Conservation (phyloP, 768 basidiomycete genomes). For the Lactifluus piperatus region DNA sequence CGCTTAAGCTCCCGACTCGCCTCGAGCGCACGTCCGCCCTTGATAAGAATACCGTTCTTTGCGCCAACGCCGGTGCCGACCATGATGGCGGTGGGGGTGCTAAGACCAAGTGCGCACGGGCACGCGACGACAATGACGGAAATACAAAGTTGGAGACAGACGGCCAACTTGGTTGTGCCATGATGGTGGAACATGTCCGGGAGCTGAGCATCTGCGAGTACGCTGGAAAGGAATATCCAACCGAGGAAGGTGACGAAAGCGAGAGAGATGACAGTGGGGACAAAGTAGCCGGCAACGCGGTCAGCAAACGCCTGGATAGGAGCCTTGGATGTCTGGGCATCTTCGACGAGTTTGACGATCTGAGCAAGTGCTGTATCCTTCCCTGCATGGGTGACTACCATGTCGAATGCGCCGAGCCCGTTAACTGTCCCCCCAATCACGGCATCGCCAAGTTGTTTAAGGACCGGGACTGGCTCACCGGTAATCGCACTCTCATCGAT, state of each 20-base stretch:
- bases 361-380: conserved; percentile 94
- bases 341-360: conserved; percentile 94
- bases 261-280: conserved; percentile 82
- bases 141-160: conserved; percentile 95
- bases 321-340: conserved; percentile 96
- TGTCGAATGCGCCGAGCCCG: conserved; percentile 93
- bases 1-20: conserved; percentile 75
- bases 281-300: conserved; percentile 89
- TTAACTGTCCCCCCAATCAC: conserved; percentile 98
- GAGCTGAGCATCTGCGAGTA: conserved; percentile 47
- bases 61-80: conserved; percentile 98
- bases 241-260: conserved; percentile 69
- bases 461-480: conserved; percentile 83
- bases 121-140: conserved; percentile 97
- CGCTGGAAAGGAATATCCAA: conserved; percentile 71
- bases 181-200: conserved; percentile 80
- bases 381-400: conserved; percentile 91
- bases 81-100: conserved; percentile 98
- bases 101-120: conserved; percentile 92
- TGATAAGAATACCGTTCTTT: conserved; percentile 95
- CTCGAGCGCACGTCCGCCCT: conserved; percentile 91
- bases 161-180: conserved; percentile 77
- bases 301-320: conserved; percentile 98
- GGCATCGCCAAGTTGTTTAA: conserved; percentile 73
- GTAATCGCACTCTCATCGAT: conserved; percentile 96